Conservation (phyloP, 352 stramenopile genomes). For the Pythium oligandrum region DNA sequence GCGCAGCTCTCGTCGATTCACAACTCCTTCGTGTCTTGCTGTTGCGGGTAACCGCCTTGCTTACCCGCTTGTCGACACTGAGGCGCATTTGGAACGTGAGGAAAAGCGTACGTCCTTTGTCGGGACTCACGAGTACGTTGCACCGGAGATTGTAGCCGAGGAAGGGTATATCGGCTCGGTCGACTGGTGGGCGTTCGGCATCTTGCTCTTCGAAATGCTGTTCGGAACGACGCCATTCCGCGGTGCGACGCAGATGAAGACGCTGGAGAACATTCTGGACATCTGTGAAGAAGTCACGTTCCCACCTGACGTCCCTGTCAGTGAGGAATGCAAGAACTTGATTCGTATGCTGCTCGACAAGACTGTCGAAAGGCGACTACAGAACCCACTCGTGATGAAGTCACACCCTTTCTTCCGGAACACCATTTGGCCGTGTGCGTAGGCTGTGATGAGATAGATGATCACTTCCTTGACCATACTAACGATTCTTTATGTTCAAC, state of each 20-base stretch:
- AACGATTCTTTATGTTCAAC: background rate
- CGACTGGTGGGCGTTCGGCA: conserved; percentile 65
- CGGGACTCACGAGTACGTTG: conserved; percentile 61
- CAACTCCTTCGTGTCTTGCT: background rate
- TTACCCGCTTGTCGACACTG: conserved; percentile 46
- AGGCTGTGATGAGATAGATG: background rate
- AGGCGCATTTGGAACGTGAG: conserved; percentile 36
- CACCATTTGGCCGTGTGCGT: conserved; percentile 82
- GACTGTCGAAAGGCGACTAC: conserved; percentile 52
- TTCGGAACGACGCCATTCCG: conserved; percentile 47
- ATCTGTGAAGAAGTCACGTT: conserved; percentile 46
- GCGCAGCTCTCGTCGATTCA: background rate
- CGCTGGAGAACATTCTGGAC: conserved; percentile 46
- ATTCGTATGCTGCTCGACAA: conserved; percentile 41
- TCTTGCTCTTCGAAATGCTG: conserved; percentile 64
- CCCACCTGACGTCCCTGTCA: conserved; percentile 48
- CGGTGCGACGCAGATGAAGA: conserved; percentile 34
- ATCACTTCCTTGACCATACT: background rate
- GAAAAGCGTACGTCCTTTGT: conserved; percentile 47
- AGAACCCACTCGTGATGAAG: conserved; percentile 90
- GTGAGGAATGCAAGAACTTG: conserved; percentile 64
- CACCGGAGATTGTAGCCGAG: conserved; percentile 53
- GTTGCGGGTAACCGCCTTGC: conserved; percentile 3
- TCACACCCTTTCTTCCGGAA: conserved; percentile 89
- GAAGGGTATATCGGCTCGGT: conserved; percentile 58